Percentiles rank a stretch among this genome's conserved stretches.
Conservation (phyloP, 2,329 filamentous ascomycete species). For the Arachnopeziza araneosa region DNA sequence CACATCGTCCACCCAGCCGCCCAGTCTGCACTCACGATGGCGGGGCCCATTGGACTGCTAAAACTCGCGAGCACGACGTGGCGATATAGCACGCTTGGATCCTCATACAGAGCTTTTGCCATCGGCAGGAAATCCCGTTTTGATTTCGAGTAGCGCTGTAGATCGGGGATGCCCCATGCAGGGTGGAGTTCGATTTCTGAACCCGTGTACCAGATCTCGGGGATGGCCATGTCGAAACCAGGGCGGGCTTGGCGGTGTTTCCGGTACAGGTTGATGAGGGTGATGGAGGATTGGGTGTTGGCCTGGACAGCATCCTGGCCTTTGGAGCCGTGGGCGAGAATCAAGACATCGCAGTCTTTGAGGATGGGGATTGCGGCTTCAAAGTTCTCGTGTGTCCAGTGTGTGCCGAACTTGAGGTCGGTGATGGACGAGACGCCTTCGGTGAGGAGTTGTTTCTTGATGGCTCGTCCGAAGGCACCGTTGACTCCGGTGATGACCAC, state of each 20-base stretch:
- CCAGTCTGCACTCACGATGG: slow-evolving; percentile 3
- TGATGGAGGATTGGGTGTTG: slow-evolving; percentile 1
- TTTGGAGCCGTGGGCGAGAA: slow-evolving; percentile 8
- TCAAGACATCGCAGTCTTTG: slow-evolving; percentile 9
- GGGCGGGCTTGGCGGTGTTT: slow-evolving; percentile 2
- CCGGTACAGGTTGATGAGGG: slow-evolving; percentile 10
- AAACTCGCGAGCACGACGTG: slow-evolving; percentile 8
- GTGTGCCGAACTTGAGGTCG: slow-evolving; percentile 1
- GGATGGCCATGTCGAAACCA: slow-evolving; percentile 4
- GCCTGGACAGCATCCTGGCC: slow-evolving; percentile 1
- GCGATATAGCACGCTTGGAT: neutral
- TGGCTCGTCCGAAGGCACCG: slow-evolving; percentile 3
- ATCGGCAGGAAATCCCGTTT: neutral
- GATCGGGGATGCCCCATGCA: neutral
- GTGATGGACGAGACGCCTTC: slow-evolving; percentile 8
- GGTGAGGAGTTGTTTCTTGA: slow-evolving; percentile 6
- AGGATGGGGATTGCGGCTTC: slow-evolving; percentile 2
- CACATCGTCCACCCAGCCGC: slow-evolving; percentile 9
- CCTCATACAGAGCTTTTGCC: neutral
- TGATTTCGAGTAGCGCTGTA: neutral
- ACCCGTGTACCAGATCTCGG: slow-evolving; percentile 12
- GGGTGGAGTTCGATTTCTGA: slow-evolving; percentile 2
- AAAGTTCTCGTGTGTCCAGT: slow-evolving; percentile 6
- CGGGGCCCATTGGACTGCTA: slow-evolving; percentile 2
- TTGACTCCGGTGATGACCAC: slow-evolving; percentile 6